phyloP scores from a whole-genome alignment of 768 basidiomycete species.

The Suillus clintonianus region DNA sequence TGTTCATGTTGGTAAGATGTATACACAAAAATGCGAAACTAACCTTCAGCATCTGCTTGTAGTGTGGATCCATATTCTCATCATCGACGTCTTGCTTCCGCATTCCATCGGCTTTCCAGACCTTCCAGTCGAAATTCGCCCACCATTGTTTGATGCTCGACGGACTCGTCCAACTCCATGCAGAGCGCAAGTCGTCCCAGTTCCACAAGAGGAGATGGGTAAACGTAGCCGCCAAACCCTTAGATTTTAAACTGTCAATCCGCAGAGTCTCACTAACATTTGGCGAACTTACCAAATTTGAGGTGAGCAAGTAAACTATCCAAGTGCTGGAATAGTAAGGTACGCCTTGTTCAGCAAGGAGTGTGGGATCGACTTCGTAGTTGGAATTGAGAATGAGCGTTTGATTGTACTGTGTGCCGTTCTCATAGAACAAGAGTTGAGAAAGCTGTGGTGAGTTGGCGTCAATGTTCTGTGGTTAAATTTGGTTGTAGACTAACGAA shows the following conservation, averaged over 20 bases:
- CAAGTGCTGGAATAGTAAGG: constrained; percentile 45
- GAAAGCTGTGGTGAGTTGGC: constrained; percentile 25
- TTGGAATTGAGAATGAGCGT: constrained; percentile 41
- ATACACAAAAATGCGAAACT: neutral
- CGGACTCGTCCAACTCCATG: constrained; percentile 44
- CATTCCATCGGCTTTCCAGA: constrained; percentile 46
- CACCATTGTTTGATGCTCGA: constrained; percentile 33
- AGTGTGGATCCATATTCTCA: constrained; percentile 46
- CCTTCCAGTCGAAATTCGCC: constrained; percentile 40
- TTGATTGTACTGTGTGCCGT: constrained; percentile 52
- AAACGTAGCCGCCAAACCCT: constrained; percentile 48
- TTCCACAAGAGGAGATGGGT: constrained; percentile 52
- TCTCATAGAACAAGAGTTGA: constrained; percentile 46
- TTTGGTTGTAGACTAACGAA: constrained; percentile 36
- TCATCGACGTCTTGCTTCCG: constrained; percentile 29
- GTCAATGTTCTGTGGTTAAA: neutral
- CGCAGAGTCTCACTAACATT: neutral
- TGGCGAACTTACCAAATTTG: constrained; percentile 33
- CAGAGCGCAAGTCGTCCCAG: constrained; percentile 37
- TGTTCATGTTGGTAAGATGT: neutral
- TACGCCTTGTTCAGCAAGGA: constrained; percentile 43
- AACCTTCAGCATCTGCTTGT: constrained; percentile 53
- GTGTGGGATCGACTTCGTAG: constrained; percentile 42
- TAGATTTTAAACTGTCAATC: neutral
- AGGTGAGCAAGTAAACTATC: constrained; percentile 44